Evolutionary conservation across 2,329 filamentous ascomycete genomes (phyloP).

Genomic region (Orbilia oligospora): DNA sequence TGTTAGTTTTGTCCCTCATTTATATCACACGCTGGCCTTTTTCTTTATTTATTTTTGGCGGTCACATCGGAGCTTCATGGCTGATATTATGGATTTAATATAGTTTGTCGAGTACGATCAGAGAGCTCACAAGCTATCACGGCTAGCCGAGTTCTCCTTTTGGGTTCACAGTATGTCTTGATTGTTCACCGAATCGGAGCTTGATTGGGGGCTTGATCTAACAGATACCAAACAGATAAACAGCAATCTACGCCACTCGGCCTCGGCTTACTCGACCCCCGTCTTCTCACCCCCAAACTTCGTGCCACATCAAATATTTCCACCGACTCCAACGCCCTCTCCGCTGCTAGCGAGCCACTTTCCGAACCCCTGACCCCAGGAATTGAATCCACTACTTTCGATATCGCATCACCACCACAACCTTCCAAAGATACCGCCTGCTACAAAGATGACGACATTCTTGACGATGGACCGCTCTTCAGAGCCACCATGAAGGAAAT

Average conservation of each 20-base stretch:
- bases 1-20: slow-evolving; percentile 69
- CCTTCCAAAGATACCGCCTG: slow-evolving; percentile 83
- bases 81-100: slow-evolving; percentile 25
- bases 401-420: slow-evolving; percentile 63
- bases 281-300: slow-evolving; percentile 45
- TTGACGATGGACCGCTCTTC: slow-evolving; percentile 95
- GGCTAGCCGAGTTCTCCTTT: slow-evolving; percentile 92
- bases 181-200: neutral
- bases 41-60: neutral
- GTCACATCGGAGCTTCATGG: neutral
- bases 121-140: slow-evolving; percentile 87
- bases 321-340: slow-evolving; percentile 54
- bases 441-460: slow-evolving; percentile 83
- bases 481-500: slow-evolving; percentile 95
- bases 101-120: slow-evolving; percentile 98
- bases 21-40: slow-evolving; percentile 71
- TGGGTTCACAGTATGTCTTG: slow-evolving; percentile 83
- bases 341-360: slow-evolving; percentile 47
- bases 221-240: slow-evolving; percentile 31
- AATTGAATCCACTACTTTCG: slow-evolving; percentile 58
- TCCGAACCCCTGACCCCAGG: slow-evolving; percentile 62
- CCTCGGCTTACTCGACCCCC: slow-evolving; percentile 49
- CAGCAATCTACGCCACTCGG: slow-evolving; percentile 42
- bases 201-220: neutral
- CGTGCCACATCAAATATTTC: slow-evolving; percentile 51